Evolutionary conservation across 768 basidiomycete genomes (phyloP).

Genomic region (Termitomyces eurrhizus): DNA sequence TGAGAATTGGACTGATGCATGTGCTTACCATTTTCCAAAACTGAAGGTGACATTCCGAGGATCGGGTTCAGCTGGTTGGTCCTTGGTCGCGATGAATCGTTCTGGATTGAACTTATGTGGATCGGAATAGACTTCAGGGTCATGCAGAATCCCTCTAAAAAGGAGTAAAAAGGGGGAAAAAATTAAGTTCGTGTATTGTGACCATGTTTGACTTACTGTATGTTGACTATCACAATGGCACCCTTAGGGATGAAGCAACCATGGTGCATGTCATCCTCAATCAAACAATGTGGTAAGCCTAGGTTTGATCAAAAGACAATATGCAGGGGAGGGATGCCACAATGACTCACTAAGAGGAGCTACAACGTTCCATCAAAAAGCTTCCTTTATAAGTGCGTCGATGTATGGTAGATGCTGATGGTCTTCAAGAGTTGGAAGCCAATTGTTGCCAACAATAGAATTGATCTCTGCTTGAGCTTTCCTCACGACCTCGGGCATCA

Average conservation of each 20-base stretch:
- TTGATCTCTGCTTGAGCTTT: slow-evolving; percentile 64
- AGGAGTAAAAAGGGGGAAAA: too few relatives aligned
- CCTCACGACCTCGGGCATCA: slow-evolving; percentile 48
- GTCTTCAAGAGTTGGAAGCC: slow-evolving; percentile 56
- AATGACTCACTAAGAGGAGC: slow-evolving; percentile 31
- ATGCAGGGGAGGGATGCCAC: background rate
- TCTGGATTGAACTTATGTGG: background rate
- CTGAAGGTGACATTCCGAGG: background rate
- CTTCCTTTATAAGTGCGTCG: slow-evolving; percentile 56
- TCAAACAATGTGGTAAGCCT: background rate
- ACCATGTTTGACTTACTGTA: background rate
- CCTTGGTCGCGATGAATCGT: background rate
- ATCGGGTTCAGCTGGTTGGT: background rate
- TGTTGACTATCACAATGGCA: background rate
- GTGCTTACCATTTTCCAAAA: background rate
- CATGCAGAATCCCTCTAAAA: background rate
- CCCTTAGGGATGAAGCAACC: background rate
- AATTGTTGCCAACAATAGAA: slow-evolving; percentile 48
- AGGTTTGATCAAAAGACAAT: background rate
- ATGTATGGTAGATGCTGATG: slow-evolving; percentile 53
- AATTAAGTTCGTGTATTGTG: background rate
- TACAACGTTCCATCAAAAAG: slow-evolving; percentile 46
- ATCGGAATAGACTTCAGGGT: background rate
- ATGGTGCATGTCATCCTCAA: background rate
- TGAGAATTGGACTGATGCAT: background rate